phyloP scores from a whole-genome alignment of 2,329 filamentous ascomycete genomes.

The Dothistroma septosporum region DNA sequence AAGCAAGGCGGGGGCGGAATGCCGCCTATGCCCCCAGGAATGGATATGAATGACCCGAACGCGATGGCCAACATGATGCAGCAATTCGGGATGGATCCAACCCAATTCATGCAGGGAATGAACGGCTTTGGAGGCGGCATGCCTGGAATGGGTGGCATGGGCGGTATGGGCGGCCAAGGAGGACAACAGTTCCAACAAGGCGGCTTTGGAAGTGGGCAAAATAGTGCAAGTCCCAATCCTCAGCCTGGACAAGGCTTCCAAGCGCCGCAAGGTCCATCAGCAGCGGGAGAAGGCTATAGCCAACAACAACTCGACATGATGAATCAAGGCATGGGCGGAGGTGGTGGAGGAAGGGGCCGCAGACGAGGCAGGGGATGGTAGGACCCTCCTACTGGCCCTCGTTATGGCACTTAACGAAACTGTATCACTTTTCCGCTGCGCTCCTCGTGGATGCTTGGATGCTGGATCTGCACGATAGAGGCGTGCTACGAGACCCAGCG shows the following conservation, averaged over 20 bases:
- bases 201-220: constrained; percentile 19
- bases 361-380: constrained; percentile 15
- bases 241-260: constrained; percentile 29
- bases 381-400: not conserved
- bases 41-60: constrained; percentile 44
- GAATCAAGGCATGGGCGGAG: constrained; percentile 29
- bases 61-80: constrained; percentile 55
- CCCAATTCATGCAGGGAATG: constrained; percentile 10
- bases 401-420: not conserved
- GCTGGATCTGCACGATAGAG: not conserved
- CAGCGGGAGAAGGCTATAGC: constrained; percentile 30
- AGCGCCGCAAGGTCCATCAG: constrained; percentile 26
- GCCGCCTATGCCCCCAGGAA: constrained; percentile 35
- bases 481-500: not conserved
- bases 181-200: constrained; percentile 14
- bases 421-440: not conserved
- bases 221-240: constrained; percentile 24
- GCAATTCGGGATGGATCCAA: constrained; percentile 39
- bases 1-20: constrained; percentile 17
- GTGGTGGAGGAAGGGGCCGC: constrained; percentile 31
- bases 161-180: constrained; percentile 18
- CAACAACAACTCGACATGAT: constrained; percentile 36
- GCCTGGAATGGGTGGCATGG: constrained; percentile 19
- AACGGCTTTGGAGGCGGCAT: constrained; percentile 14
- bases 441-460: not conserved